Evolutionary conservation across 352 stramenopile species (phyloP).

Genomic region (Lagenidium giganteum): DNA sequence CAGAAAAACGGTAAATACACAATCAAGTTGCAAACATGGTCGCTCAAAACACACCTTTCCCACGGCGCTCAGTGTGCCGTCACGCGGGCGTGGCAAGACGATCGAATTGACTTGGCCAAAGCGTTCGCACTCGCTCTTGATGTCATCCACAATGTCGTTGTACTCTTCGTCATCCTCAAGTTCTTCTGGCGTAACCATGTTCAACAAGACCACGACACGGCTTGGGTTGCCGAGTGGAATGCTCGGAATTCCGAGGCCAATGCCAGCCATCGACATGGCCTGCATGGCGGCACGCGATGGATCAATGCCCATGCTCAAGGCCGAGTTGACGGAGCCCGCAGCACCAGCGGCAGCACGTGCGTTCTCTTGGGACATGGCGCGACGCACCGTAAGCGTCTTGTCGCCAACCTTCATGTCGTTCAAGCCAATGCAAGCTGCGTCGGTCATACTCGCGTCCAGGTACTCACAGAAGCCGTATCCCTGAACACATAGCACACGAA

Average conservation of each 20-base stretch:
- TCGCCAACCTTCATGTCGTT: constrained; percentile 95
- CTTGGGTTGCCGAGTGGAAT: constrained; percentile 57
- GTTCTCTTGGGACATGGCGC: constrained; percentile 78
- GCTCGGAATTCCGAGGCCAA: constrained; percentile 35
- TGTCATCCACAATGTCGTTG: constrained; percentile 94
- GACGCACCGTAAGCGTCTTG: constrained; percentile 87
- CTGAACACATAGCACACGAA: no score
- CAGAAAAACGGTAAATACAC: no score
- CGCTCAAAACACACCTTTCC: constrained; percentile 72
- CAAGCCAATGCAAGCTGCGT: constrained; percentile 90
- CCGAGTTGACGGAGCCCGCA: constrained; percentile 63
- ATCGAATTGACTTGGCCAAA: constrained; percentile 77
- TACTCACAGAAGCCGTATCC: constrained; percentile 99
- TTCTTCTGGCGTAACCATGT: constrained; percentile 98
- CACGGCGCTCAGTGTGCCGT: constrained; percentile 47
- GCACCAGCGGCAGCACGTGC: constrained; percentile 57
- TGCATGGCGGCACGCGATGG: constrained; percentile 62
- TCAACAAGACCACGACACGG: constrained; percentile 92
- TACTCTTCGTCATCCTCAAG: constrained; percentile 95
- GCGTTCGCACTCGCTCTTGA: constrained; percentile 94
- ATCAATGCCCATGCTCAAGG: constrained; percentile 59
- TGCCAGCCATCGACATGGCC: constrained; percentile 55
- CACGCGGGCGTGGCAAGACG: constrained; percentile 66
- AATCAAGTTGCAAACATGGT: no score
- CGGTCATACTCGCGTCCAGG: constrained; percentile 86